Evolutionary conservation across 2,329 filamentous ascomycete species (phyloP).

Genomic region (Sporothrix variecibatus): DNA sequence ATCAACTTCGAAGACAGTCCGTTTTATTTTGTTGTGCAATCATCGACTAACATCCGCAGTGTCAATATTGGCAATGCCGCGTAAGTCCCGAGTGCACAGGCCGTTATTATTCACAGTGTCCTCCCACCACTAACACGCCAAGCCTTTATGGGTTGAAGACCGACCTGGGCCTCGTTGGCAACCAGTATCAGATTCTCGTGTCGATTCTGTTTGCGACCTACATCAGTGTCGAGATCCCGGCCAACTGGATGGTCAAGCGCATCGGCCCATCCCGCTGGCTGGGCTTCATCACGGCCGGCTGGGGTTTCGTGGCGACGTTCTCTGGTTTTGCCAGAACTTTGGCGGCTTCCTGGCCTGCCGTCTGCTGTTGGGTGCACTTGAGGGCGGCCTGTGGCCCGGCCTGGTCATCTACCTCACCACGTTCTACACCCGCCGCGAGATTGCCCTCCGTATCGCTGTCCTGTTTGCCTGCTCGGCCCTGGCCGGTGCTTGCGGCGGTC

Average conservation of each 20-base stretch:
- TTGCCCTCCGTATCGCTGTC: slow-evolving; percentile 70
- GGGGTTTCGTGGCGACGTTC: slow-evolving; percentile 70
- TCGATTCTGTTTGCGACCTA: slow-evolving; percentile 68
- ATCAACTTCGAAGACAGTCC: not conserved
- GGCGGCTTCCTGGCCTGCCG: slow-evolving; percentile 66
- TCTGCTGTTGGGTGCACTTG: slow-evolving; percentile 63
- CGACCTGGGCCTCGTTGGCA: slow-evolving; percentile 24
- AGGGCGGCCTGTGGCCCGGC: slow-evolving; percentile 53
- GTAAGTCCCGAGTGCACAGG: not conserved
- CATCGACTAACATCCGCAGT: not conserved
- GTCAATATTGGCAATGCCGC: slow-evolving; percentile 15
- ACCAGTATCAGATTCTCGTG: slow-evolving; percentile 28
- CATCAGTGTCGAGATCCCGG: slow-evolving; percentile 62
- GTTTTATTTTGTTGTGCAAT: not conserved
- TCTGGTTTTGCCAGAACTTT: slow-evolving; percentile 69
- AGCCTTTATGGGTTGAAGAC: slow-evolving; percentile 17
- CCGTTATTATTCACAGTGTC: not conserved
- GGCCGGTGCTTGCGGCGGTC: slow-evolving; percentile 71
- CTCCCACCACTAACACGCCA: not conserved
- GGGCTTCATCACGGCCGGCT: slow-evolving; percentile 63
- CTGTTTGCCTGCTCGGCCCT: slow-evolving; percentile 70
- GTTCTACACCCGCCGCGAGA: slow-evolving; percentile 71
- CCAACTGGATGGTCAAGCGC: slow-evolving; percentile 64
- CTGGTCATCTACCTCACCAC: slow-evolving; percentile 65
- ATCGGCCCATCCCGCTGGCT: slow-evolving; percentile 64